Conservation (phyloP, 2,329 filamentous ascomycete species). For the Monilinia laxa region DNA sequence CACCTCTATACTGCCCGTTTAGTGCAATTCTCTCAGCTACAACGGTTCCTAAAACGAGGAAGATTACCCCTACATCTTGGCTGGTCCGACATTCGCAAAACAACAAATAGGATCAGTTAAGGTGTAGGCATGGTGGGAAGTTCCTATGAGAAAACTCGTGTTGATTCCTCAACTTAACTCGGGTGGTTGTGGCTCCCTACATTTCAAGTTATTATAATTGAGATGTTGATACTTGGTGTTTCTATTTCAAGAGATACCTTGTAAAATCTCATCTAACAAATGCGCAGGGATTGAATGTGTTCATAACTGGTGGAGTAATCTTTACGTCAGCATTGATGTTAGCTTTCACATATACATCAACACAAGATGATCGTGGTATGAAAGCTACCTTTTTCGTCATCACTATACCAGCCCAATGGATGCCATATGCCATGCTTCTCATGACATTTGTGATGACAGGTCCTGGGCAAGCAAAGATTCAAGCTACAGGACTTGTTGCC, state of each 20-base stretch:
- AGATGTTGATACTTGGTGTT: constrained; percentile 26
- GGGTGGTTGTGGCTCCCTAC: constrained; percentile 44
- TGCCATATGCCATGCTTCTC: constrained; percentile 78
- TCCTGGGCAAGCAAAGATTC: constrained; percentile 55
- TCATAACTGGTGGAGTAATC: constrained; percentile 50
- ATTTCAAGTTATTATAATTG: constrained; percentile 31
- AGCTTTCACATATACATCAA: constrained; percentile 78
- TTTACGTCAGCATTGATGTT: constrained; percentile 69
- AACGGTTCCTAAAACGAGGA: constrained; percentile 60
- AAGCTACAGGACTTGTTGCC: constrained; percentile 77
- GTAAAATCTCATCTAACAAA: constrained; percentile 37
- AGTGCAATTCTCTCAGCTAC: constrained; percentile 51
- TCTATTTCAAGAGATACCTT: constrained; percentile 24
- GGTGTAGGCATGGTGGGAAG: constrained; percentile 58
- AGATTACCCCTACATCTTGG: constrained; percentile 57
- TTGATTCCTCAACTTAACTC: constrained; percentile 40
- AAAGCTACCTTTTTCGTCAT: constrained; percentile 80
- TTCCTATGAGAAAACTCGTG: constrained; percentile 52
- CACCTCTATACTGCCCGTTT: constrained; percentile 64
- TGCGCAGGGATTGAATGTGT: constrained; percentile 50
- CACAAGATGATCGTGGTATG: constrained; percentile 78
- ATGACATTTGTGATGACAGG: constrained; percentile 70
- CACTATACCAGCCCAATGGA: constrained; percentile 75
- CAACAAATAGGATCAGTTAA: constrained; percentile 50
- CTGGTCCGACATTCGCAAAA: constrained; percentile 54